Evolutionary conservation across 2,329 filamentous ascomycete genomes (phyloP), one percentile per base, ranked within the genome.

Genomic region (Aspergillus alliaceus): DNA sequence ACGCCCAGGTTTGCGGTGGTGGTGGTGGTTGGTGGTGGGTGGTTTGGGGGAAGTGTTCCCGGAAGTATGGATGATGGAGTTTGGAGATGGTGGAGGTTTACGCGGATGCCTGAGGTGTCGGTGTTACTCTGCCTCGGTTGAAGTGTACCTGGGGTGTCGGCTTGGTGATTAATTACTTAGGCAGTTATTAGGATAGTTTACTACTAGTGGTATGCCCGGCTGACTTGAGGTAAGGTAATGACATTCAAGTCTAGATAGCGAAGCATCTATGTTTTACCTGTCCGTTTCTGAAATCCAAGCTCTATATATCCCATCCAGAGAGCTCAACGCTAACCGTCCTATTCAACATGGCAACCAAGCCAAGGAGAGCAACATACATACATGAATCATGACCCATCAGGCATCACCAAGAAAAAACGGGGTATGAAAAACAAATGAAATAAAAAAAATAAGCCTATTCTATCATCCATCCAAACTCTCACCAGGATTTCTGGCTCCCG

Each of bases 201-300:
- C n/a, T n/a, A n/a, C n/a, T n/a, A n/a, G n/a, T n/a, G n/a, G n/a
- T n/a, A n/a, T n/a, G n/a, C n/a, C n/a, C n/a, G n/a, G n/a, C n/a
- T n/a, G n/a, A n/a, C n/a, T n/a, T n/a, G n/a, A n/a, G n/a, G n/a
- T n/a, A n/a, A n/a, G n/a, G 27, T 48, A 48, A 20, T 48, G 29
- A 32, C 18, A 31, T 34, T 37, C 31, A 53, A 53, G 40, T 53
- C 65, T 48, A 48, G 40, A 63, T 68, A 59, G 57, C 61, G 60
- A 64, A 51, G 35, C 53, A 50, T 40, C 40, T 44, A 44, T 44
- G 27, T 24, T 44, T 44, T 18, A 27, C 40, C 11, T 44, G 40
- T 18, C 24, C 40, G 9, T 27, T 25, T 35, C 32, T 5, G 12
- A 27, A 44, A 44, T 44, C 40, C 40, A 44, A 44, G 40, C 40